Conservation (phyloP, 352 stramenopile species). For the Pythium coloratum region DNA sequence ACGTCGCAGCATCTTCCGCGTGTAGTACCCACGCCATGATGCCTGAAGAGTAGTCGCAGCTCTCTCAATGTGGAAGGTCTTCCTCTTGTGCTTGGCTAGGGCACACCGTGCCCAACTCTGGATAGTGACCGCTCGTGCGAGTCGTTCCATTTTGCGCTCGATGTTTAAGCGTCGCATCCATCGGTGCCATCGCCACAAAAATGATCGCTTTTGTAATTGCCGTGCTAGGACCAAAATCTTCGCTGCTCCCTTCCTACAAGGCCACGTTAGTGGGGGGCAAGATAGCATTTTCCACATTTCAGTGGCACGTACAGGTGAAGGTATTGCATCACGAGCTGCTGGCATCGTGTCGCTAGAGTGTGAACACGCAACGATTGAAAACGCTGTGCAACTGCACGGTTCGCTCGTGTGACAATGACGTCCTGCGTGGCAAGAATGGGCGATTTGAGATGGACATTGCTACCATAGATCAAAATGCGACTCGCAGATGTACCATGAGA, state of each 20-base stretch:
- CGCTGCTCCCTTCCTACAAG: constrained; percentile 45
- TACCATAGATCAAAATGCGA: background rate
- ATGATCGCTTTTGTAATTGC: constrained; percentile 22
- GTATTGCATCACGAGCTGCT: constrained; percentile 34
- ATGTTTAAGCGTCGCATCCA: constrained; percentile 31
- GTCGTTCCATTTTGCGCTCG: constrained; percentile 37
- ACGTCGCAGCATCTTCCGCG: constrained; percentile 43
- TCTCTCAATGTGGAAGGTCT: constrained; percentile 29
- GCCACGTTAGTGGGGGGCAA: background rate
- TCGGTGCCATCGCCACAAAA: constrained; percentile 32
- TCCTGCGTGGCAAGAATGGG: background rate
- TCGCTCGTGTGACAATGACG: background rate
- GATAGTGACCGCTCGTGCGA: constrained; percentile 48
- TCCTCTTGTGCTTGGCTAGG: constrained; percentile 29
- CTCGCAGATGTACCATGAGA: constrained; percentile 29
- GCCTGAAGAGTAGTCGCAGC: constrained; percentile 41
- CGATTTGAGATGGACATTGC: background rate
- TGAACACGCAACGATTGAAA: constrained; percentile 35
- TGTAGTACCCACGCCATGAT: constrained; percentile 51
- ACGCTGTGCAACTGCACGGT: constrained; percentile 1
- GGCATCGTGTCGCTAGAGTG: constrained; percentile 25
- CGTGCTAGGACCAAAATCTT: constrained; percentile 44
- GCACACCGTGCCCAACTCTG: constrained; percentile 52
- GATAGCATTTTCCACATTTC: background rate
- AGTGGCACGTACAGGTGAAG: constrained; percentile 41